Evolutionary conservation across 2,329 filamentous ascomycete species (phyloP), one percentile per base, ranked within the genome.

Genomic region (Coleophoma crateriformis): DNA sequence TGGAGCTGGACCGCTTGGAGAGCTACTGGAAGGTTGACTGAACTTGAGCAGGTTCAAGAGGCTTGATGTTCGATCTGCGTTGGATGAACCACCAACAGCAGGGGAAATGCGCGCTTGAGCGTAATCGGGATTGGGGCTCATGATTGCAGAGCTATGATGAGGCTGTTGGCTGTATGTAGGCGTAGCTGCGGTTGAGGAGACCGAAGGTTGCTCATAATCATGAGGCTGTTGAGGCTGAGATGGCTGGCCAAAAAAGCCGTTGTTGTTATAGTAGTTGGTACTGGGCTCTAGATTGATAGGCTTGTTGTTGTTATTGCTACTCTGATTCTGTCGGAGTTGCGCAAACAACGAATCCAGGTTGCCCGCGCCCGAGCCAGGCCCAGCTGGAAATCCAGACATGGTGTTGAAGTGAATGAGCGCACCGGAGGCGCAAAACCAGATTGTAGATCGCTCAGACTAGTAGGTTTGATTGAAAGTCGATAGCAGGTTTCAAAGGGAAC

Each of bases 1-100:
- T 11, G 61, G 60, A 17, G 55, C 52, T 45, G 59, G 52, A 40
- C 58, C 57, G 34, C 37, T 58, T 12, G 49, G 56, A 48, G 61
- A 58, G 33, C 55, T 58, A 15, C 62, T 56, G 46, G 68, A 54
- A 37, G 72, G 67, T 56, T 78, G 72, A 53, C 77, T 82, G 68
- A 84, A 85, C 65, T 82, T 83, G 54, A 88, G 72, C 53, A 87
- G 67, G 60, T 79, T 85, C 51, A 87, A 72, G 56, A 88, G 66
- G 59, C 78, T 81, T 54, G 74, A 73, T 14, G 78, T 77, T 52
- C 76, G 73, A 50, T 75, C 73, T 45, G 68, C 64, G 51, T 71
- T 73, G 67, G 55, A 65, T 19, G 57, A n/a, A 20, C 51, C 52
- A 42, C 61, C 58, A 19, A 46, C 45, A 17, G 58, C 50, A 42